Evolutionary conservation across 768 basidiomycete genomes (phyloP), one percentile per base, ranked within the genome.

Genomic region (Tremella mesenterica): DNA sequence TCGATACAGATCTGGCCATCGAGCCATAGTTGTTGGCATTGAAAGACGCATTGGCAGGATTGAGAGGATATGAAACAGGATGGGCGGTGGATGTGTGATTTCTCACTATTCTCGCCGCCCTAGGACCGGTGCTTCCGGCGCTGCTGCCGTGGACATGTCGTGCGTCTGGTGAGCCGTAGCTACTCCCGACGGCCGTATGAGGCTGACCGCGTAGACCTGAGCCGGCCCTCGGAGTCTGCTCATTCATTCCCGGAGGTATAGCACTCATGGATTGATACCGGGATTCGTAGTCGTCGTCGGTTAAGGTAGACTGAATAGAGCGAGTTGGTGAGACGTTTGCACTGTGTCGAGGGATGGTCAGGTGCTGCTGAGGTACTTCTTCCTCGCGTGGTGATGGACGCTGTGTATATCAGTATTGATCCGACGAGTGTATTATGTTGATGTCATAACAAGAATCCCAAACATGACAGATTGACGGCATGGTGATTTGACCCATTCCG

Each of bases 1-100:
- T 46, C 2, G 63, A 64, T 18, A 56, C 56, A 1, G 65, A 67
- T 1, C 65, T 53, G 4, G 65, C 64, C 47, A 58, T 60, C 2
- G 64, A 58, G 44, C 64, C 59, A 48, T 23, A 23, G 18, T 36
- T 44, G 28, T 43, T 48, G 14, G 26, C 57, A 23, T 26, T 53
- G 18, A 41, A 41, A 23, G 38, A 41, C n/a, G 38, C 23, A 23
- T 41, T 41, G 4, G n/a, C 54, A 26, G 47, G 43, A 21, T 61
- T 54, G 50, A 44, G 20, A 27, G 46, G 46, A 27, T 45, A 38
- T n/a, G 50, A 54, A 2, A 23, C 18, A 27, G 57, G 60, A 46
- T 52, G 45, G 16, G 45, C 53, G 7, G 53, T 46, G n/a, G 62
- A 43, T 9, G 59, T 57, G 41, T 61, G 50, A 38, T 58, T 52